Evolutionary conservation across 2,329 filamentous ascomycete species (phyloP).

Genomic region (Ascochyta clinopodiicola): DNA sequence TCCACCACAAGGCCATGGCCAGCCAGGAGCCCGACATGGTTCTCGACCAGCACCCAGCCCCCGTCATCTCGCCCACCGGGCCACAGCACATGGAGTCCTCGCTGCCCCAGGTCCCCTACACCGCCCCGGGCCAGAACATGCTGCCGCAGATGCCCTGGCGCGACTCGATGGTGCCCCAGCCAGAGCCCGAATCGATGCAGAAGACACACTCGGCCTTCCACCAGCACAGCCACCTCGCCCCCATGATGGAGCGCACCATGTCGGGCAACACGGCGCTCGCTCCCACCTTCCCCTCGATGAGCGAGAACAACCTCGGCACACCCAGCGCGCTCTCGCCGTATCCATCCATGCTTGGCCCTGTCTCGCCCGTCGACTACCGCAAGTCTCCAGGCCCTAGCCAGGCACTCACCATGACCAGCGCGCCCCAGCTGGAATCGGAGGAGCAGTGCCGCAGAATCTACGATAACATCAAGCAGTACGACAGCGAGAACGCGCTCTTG

Average conservation of each 20-base stretch:
- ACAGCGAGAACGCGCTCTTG: conserved; percentile 81
- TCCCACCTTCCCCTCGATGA: conserved; percentile 72
- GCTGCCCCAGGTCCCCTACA: conserved; percentile 71
- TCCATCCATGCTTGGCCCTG: conserved; percentile 70
- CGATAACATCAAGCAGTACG: conserved; percentile 82
- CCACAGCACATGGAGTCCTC: conserved; percentile 77
- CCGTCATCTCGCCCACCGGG: conserved; percentile 75
- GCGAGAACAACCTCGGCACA: conserved; percentile 72
- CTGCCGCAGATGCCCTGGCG: conserved; percentile 92
- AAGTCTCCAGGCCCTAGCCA: conserved; percentile 73
- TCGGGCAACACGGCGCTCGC: conserved; percentile 66
- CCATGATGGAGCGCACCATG: conserved; percentile 70
- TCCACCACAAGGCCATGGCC: conserved; percentile 93
- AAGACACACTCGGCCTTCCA: conserved; percentile 67
- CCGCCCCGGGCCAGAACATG: conserved; percentile 73
- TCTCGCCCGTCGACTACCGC: conserved; percentile 72
- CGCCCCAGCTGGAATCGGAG: conserved; percentile 82
- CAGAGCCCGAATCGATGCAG: conserved; percentile 77
- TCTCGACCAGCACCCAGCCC: conserved; percentile 62
- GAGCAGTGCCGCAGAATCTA: conserved; percentile 85
- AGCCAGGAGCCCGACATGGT: conserved; percentile 67
- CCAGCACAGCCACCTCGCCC: conserved; percentile 66
- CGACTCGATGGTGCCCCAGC: conserved; percentile 80
- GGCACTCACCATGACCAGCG: conserved; percentile 68
- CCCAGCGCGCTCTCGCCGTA: conserved; percentile 78